Evolutionary conservation across 495 filamentous ascomycete genomes (phyloP).

Genomic region (Chaetomium cochliodes): DNA sequence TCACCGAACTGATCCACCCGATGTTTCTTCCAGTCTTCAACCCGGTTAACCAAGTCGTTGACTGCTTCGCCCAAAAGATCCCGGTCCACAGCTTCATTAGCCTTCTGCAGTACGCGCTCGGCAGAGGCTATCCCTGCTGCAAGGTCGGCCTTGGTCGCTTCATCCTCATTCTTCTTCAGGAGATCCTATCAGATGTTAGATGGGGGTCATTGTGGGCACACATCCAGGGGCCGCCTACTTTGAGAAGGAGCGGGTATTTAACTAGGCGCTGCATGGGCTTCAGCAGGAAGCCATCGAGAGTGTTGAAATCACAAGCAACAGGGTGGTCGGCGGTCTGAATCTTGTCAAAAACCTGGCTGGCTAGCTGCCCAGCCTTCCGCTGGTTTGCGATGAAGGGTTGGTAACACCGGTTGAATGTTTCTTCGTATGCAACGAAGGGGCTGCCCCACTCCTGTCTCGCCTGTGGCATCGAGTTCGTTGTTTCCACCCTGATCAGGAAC

Average conservation of each 20-base stretch:
- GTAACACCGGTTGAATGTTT: conserved; percentile 76
- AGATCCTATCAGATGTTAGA: conserved; percentile 62
- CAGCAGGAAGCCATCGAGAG: conserved; percentile 82
- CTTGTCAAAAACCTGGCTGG: conserved; percentile 62
- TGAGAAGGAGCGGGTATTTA: conserved; percentile 88
- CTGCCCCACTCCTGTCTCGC: conserved; percentile 86
- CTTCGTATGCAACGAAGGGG: conserved; percentile 73
- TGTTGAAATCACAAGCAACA: conserved; percentile 58
- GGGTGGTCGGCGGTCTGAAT: conserved; percentile 53
- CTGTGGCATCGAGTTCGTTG: conserved; percentile 79
- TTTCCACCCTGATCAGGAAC: conserved; percentile 93
- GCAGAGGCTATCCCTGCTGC: conserved; percentile 70
- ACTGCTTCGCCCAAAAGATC: conserved; percentile 78
- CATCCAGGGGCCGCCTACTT: conserved; percentile 55
- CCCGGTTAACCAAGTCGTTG: conserved; percentile 73
- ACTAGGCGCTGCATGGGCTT: conserved; percentile 95
- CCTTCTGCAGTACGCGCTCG: conserved; percentile 70
- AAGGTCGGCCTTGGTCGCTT: conserved; percentile 66
- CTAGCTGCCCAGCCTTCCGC: conserved; percentile 62
- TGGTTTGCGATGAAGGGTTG: conserved; percentile 97
- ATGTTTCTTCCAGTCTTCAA: conserved; percentile 97
- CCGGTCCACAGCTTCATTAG: conserved; percentile 85
- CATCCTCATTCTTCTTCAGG: conserved; percentile 74
- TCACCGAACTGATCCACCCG: conserved; percentile 86
- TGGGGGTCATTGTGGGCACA: not conserved